phyloP scores from a whole-genome alignment of 148 eudicot genomes.

The Silene latifolia region DNA sequence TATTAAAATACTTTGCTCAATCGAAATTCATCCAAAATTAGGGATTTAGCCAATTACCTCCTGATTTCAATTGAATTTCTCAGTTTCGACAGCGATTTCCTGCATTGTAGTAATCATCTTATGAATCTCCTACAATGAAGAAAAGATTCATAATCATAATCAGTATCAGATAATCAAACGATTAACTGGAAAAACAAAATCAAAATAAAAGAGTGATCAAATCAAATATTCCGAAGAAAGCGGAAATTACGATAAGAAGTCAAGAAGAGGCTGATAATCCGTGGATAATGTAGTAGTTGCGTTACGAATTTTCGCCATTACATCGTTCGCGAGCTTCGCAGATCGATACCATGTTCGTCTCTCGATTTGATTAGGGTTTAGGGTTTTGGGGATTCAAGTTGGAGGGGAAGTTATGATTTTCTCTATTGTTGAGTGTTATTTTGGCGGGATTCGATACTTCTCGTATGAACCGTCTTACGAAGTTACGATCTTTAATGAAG shows the following conservation, averaged over 20 bases:
- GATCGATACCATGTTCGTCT: no score
- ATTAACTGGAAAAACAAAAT: background rate
- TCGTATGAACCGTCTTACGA: no score
- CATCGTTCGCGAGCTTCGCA: no score
- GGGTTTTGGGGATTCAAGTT: no score
- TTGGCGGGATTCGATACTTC: no score
- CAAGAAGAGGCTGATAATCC: constrained; percentile 51
- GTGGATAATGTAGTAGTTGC: constrained; percentile 31
- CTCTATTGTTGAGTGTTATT: no score
- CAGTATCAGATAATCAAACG: background rate
- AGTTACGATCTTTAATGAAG: no score
- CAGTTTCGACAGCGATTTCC: constrained; percentile 67
- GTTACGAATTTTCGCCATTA: constrained; percentile 11
- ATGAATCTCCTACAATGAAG: constrained; percentile 58
- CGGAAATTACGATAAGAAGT: constrained; percentile 33
- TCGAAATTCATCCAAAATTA: background rate
- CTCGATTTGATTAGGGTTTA: no score
- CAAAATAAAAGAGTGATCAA: background rate
- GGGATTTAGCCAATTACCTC: constrained; percentile 43
- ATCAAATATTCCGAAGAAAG: background rate
- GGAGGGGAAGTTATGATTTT: no score
- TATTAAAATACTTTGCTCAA: background rate
- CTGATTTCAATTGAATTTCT: constrained; percentile 43
- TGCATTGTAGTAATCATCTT: constrained; percentile 41
- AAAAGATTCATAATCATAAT: background rate